Percentiles rank a stretch among this genome's conserved stretches.
Conservation (phyloP, 495 filamentous ascomycete genomes). For the Hyaloscypha hepaticicola region DNA sequence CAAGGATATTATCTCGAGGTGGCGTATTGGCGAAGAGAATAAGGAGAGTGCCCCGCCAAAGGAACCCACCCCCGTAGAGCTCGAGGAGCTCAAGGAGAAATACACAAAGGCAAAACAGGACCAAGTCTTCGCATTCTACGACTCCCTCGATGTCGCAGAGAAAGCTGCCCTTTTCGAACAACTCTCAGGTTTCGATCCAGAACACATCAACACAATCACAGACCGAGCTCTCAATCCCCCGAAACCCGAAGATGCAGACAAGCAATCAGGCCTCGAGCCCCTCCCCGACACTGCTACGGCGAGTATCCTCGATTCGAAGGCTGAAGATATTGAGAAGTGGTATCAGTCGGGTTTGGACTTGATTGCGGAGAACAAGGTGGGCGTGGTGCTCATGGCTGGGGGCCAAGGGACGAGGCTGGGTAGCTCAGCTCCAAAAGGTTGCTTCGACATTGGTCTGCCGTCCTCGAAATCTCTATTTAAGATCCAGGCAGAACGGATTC, state of each 20-base stretch:
- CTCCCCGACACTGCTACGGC: slow-evolving; percentile 86
- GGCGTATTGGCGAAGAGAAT: slow-evolving; percentile 49
- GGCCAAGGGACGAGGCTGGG: slow-evolving; percentile 94
- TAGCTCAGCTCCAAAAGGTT: slow-evolving; percentile 94
- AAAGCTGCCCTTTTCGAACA: slow-evolving; percentile 81
- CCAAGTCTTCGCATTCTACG: slow-evolving; percentile 90
- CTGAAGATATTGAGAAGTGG: slow-evolving; percentile 79
- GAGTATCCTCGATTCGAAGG: slow-evolving; percentile 86
- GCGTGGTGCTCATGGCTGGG: slow-evolving; percentile 94
- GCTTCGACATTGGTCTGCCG: slow-evolving; percentile 91
- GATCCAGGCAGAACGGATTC: slow-evolving; percentile 92
- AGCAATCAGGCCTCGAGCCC: slow-evolving; percentile 72
- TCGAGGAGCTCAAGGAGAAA: slow-evolving; percentile 71
- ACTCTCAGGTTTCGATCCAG: slow-evolving; percentile 74
- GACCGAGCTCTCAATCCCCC: slow-evolving; percentile 79
- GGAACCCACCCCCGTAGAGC: slow-evolving; percentile 69
- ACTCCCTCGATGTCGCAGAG: slow-evolving; percentile 68
- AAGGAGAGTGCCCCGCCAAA: slow-evolving; percentile 41
- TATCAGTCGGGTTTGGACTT: slow-evolving; percentile 79
- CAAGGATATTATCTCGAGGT: slow-evolving; percentile 51
- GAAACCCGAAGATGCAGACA: slow-evolving; percentile 51
- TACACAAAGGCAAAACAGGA: slow-evolving; percentile 80
- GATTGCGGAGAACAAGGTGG: slow-evolving; percentile 87
- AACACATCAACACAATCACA: slow-evolving; percentile 78
- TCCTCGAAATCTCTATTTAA: slow-evolving; percentile 95